Evolutionary conservation across 176 grass and related monocot genomes (phyloP).

Genomic region (Eleusine coracana): DNA sequence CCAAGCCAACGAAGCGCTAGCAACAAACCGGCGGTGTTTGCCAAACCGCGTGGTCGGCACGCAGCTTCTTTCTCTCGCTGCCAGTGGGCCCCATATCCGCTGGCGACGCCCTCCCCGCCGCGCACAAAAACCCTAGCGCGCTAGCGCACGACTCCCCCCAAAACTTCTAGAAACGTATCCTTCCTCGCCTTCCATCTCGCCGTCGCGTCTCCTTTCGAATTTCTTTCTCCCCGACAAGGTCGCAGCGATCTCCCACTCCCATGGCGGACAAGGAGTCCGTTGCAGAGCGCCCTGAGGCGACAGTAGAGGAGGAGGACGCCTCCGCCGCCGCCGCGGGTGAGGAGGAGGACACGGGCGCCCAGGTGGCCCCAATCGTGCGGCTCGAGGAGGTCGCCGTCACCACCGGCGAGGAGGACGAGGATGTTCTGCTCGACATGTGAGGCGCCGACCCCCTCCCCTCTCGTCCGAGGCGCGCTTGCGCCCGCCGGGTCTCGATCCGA

Average conservation of each 20-base stretch:
- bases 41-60: too few relatives aligned
- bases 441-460: background rate
- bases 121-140: slow-evolving; percentile 56
- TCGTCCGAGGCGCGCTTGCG: background rate
- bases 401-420: slow-evolving; percentile 80
- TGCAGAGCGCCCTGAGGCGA: slow-evolving; percentile 40
- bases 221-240: background rate
- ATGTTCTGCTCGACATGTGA: slow-evolving; percentile 66
- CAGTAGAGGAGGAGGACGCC: slow-evolving; percentile 38
- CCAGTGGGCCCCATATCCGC: too few relatives aligned
- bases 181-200: background rate
- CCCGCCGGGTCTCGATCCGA: slow-evolving; percentile 2
- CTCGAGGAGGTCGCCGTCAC: slow-evolving; percentile 67
- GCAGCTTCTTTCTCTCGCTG: too few relatives aligned
- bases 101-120: too few relatives aligned
- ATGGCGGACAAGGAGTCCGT: slow-evolving; percentile 60
- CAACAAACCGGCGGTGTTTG: background rate
- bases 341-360: slow-evolving; percentile 82
- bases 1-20: background rate
- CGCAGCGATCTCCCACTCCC: background rate
- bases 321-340: slow-evolving; percentile 41
- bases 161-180: slow-evolving; percentile 4
- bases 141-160: too few relatives aligned
- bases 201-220: background rate
- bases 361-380: slow-evolving; percentile 65